phyloP scores from a whole-genome alignment of 1,284 basidiomycete genomes.

The Apiotrichum sp. region DNA sequence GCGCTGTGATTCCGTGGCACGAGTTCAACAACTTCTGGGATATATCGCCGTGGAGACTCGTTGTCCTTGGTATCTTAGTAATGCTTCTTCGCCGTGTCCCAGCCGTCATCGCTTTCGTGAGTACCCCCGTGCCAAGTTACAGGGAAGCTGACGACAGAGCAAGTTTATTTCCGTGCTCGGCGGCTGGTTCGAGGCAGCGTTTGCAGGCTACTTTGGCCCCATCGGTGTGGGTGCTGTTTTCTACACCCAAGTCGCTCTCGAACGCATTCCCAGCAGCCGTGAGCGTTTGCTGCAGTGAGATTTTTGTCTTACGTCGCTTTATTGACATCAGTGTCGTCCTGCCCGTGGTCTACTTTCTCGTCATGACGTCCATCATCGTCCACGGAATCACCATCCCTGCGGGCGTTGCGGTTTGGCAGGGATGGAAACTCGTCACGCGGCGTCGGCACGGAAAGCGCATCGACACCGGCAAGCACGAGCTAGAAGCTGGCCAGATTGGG shows the following conservation, averaged over 20 bases:
- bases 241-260: conserved; percentile 51
- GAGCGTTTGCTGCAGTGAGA: conserved; percentile 37
- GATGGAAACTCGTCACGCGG: too few species aligned
- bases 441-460: too few species aligned
- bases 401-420: too few species aligned
- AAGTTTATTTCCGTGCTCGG: conserved; percentile 37
- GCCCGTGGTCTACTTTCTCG: conserved; percentile 52
- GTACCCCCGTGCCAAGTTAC: too few species aligned
- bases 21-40: conserved; percentile 46
- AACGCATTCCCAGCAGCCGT: conserved; percentile 44
- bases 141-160: too few species aligned
- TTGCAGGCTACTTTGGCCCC: conserved; percentile 46
- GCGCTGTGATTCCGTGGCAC: conserved; percentile 81
- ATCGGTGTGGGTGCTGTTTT: conserved; percentile 50
- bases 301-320: background rate
- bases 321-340: conserved; percentile 33
- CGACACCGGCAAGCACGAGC: too few species aligned
- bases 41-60: conserved; percentile 71
- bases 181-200: conserved; percentile 40
- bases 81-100: conserved; percentile 77
- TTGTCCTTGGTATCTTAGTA: conserved; percentile 71
- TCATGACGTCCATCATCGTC: conserved; percentile 50
- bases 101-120: conserved; percentile 59
- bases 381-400: conserved; percentile 49
- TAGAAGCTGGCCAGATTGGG: too few species aligned